These are phyloP conservation scores for Suhomyces guaymorum DNA, from an alignment of 1,139 yeast genomes.

Conservation along the genomic window DNA sequence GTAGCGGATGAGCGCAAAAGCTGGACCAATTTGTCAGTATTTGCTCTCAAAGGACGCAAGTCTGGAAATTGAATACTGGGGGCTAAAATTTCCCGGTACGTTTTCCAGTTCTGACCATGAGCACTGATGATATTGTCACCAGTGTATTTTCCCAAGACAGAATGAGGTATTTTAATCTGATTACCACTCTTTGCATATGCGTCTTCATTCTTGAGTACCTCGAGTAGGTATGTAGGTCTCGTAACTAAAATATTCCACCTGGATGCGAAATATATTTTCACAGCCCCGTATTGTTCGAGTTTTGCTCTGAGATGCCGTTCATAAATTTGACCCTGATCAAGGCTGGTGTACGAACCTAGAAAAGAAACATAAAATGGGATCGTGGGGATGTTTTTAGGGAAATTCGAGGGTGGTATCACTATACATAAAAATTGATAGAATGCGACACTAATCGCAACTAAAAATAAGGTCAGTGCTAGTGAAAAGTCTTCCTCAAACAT, in stretches of 20 bases:
- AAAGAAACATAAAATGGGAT: slow-evolving; percentile 63
- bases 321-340: slow-evolving; percentile 54
- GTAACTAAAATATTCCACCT: slow-evolving; percentile 62
- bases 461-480: slow-evolving; percentile 1
- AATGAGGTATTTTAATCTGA: slow-evolving; percentile 57
- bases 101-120: slow-evolving; percentile 56
- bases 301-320: slow-evolving; percentile 23
- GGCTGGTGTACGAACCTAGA: slow-evolving; percentile 42
- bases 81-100: slow-evolving; percentile 48
- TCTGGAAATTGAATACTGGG: slow-evolving; percentile 56
- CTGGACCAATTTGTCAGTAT: slow-evolving; percentile 31
- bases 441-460: slow-evolving; percentile 1
- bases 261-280: slow-evolving; percentile 60
- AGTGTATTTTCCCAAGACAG: slow-evolving; percentile 56
- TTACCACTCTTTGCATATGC: slow-evolving; percentile 61
- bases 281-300: slow-evolving; percentile 50
- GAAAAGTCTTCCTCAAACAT: slow-evolving; percentile 5
- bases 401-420: slow-evolving; percentile 32
- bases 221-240: slow-evolving; percentile 47
- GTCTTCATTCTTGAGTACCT: slow-evolving; percentile 51
- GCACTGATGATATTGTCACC: slow-evolving; percentile 67
- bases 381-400: slow-evolving; percentile 53
- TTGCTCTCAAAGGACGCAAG: slow-evolving; percentile 31
- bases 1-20: slow-evolving; percentile 13
- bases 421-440: slow-evolving; percentile 15